Base-by-base conservation (phyloP, 2,329 filamentous ascomycete species). In the Rhynchosporium agropyri region DNA sequence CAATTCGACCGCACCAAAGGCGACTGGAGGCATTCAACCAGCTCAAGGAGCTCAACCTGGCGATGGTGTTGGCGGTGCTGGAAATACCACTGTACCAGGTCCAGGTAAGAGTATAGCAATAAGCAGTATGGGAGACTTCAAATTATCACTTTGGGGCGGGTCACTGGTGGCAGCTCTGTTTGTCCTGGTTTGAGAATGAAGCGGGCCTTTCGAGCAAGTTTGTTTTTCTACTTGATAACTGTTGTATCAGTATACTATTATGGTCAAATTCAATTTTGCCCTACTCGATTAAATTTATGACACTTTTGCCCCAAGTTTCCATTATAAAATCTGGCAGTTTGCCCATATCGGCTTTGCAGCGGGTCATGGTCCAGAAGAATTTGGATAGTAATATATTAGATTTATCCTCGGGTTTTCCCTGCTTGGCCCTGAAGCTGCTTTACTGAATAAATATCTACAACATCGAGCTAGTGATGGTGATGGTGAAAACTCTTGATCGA, bases 11-110 rank as follows among this genome's bases (percentile, higher is more conserved):
- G 12, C 48, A 20, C 38, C n/a, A 26, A 54, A 38, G 28, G 20
- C 51, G 51, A 54, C 51, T 12, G 51, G 51, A 42, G 51, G 51
- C 1, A 5, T 54, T 38, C 36, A 42, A 42, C 33, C 33, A 36
- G 33, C n/a, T 38, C 36, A 42, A 54, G 36, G 10, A 28, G 28
- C 12, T 4, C 48, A 50, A 15, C 48, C 48, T 15, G 48, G 28
- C 9, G 33, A 10, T 5, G 33, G 33, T 36, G 9, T 6, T 10
- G 33, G n/a, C 26, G 43, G 4, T 29, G 51, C 51, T 12, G 51
- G 51, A 15, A 53, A 53, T 8, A n/a, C 51, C 2, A 54, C 36
- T 42, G 33, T 40, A 54, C 36, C 51, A 7, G 36, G n/a, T 9
- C 9, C 33, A 4, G 20, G 20, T 20, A 20, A 20, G 20, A 42